Conservation (phyloP, 306 rosid species). For the Cucumis sativus region Cucumber_9930_V3 NC_026660.2:23029501-23030000, state of each 20-base stretch:
- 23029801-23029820: constrained; percentile 14
- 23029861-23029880: constrained; percentile 11
- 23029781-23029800: constrained; percentile 13
- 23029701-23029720: constrained; percentile 7
- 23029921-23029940: constrained; percentile 8
- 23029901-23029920: neutral
- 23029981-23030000: no score
- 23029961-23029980: no score
- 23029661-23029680: constrained; percentile 91
- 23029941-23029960: no score
- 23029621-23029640: constrained; percentile 83
- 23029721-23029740: constrained; percentile 15
- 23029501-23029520: no score
- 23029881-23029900: constrained; percentile 12
- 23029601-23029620: no score
- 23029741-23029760: constrained; percentile 16
- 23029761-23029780: constrained; percentile 16
- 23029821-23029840: constrained; percentile 18
- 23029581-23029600: no score
- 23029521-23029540: no score
- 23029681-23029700: constrained; percentile 52
- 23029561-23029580: no score
- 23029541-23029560: no score
- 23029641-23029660: constrained; percentile 68
- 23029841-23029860: constrained; percentile 15